Evolutionary conservation across 495 filamentous ascomycete genomes (phyloP), one percentile per base, ranked within the genome.

Genomic region (Aspergillus bertholletiae): DNA sequence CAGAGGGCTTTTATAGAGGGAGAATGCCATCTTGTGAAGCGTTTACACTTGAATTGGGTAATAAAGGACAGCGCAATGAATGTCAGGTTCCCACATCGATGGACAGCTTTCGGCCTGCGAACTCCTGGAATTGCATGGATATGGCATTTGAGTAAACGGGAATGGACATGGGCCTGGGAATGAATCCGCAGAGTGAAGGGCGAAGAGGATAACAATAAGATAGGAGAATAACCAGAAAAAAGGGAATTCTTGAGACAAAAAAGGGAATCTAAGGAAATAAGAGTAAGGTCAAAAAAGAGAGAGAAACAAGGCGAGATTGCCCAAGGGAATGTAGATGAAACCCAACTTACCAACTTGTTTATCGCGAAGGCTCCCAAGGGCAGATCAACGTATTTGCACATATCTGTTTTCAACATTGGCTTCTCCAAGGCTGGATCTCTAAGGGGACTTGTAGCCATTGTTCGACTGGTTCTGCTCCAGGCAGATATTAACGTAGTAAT

Each of bases 331-430:
- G n/a, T 43, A n/a, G 20, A 15, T 21, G n/a, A 55, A 52, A 34
- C 22, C 21, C n/a, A 37, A 64, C 65, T 61, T 57, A 69, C 68
- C 54, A 61, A 15, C 22, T 65, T 54, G 30, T 66, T 58, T 7
- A 70, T 41, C 0, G 47, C 44, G 43, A 57, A 71, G 24, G 65
- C 65, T 6, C 53, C 58, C 22, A 56, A 13, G 7, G 68, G 68
- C 34, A 71, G 46, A 30, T 71, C 68, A 7, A 71, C 46, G 39
- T 71, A 67, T 18, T 51, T 51, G 20, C 60, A 67, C 49, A 60
- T 63, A 43, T 66, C 64, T 0, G 66, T 69, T 13, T 23, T 35
- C 12, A 63, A 40, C 5, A 34, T 49, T 7, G 58, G 64, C 13
- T 21, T 26, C 11, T 67, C 64, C 51, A 61, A 51, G 15, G 66